Conservation (phyloP, 306 rosid genomes). For the Casuarina glauca region DNA sequence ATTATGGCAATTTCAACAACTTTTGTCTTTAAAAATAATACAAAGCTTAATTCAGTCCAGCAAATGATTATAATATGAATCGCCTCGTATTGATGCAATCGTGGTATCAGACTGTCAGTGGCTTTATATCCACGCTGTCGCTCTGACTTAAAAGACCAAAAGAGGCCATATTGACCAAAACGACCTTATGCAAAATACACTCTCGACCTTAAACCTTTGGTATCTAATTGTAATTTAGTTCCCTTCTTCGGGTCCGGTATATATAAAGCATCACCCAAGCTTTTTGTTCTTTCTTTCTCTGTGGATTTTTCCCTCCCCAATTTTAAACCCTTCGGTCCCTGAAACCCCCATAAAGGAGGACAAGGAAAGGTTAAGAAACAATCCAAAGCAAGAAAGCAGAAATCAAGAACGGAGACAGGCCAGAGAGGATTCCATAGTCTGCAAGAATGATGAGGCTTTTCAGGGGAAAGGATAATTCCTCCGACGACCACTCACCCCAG, state of each 20-base stretch:
- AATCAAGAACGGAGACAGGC: background rate
- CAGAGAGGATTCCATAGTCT: background rate
- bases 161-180: background rate
- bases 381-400: background rate
- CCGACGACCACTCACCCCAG: constrained; percentile 48
- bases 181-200: background rate
- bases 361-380: background rate
- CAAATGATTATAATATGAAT: too few relatives aligned
- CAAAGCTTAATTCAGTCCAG: too few relatives aligned
- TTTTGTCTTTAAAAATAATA: too few relatives aligned
- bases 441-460: constrained; percentile 45
- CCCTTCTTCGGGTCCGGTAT: background rate
- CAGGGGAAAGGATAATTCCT: constrained; percentile 44
- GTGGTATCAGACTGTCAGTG: background rate
- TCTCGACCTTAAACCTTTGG: too few relatives aligned
- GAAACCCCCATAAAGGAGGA: constrained; percentile 1
- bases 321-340: constrained; percentile 41
- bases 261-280: background rate
- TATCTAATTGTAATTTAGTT: constrained; percentile 14
- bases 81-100: too few relatives aligned
- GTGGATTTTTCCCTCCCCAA: constrained; percentile 54
- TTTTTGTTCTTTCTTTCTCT: background rate
- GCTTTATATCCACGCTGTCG: constrained; percentile 45
- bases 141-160: background rate
- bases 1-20: too few relatives aligned